phyloP scores from a whole-genome alignment of 352 stramenopile species.

The Globisporangium nagaii region DNA sequence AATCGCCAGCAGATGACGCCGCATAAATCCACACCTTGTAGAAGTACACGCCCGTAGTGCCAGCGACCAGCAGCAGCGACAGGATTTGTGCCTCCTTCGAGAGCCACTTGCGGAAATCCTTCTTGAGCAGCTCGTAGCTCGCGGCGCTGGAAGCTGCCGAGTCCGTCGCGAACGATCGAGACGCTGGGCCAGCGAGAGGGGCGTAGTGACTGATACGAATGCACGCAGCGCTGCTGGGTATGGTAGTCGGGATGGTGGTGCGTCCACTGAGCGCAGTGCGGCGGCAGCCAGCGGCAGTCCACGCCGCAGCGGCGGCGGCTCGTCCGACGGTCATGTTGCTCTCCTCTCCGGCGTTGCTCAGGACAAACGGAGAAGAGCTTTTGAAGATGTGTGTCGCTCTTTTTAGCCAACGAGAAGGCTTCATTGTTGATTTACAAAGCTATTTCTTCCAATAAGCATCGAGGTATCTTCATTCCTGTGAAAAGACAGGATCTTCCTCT shows the following conservation, averaged over 20 bases:
- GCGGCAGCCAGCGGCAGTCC: background rate
- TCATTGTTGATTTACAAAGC: background rate
- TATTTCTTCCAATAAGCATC: background rate
- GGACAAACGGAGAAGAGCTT: background rate
- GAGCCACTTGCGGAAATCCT: constrained; percentile 60
- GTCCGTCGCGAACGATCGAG: constrained; percentile 4
- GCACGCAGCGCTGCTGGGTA: too few species aligned
- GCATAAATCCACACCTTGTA: constrained; percentile 36
- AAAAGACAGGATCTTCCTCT: background rate
- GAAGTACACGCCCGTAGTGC: constrained; percentile 50
- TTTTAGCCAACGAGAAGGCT: background rate
- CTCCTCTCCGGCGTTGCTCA: background rate
- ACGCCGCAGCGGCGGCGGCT: too few species aligned
- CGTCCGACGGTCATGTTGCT: background rate
- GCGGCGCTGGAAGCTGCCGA: background rate
- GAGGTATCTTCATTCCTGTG: background rate
- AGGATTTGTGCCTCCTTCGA: constrained; percentile 47
- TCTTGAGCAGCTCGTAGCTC: constrained; percentile 44
- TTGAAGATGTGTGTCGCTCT: background rate
- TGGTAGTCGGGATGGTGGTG: too few species aligned
- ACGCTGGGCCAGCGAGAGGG: background rate
- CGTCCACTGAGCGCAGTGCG: background rate
- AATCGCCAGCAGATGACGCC: background rate
- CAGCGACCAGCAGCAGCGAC: constrained; percentile 31
- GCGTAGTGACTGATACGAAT: too few species aligned